Evolutionary conservation across 1,284 basidiomycete species (phyloP).

Genomic region (Sutorius eximius): DNA sequence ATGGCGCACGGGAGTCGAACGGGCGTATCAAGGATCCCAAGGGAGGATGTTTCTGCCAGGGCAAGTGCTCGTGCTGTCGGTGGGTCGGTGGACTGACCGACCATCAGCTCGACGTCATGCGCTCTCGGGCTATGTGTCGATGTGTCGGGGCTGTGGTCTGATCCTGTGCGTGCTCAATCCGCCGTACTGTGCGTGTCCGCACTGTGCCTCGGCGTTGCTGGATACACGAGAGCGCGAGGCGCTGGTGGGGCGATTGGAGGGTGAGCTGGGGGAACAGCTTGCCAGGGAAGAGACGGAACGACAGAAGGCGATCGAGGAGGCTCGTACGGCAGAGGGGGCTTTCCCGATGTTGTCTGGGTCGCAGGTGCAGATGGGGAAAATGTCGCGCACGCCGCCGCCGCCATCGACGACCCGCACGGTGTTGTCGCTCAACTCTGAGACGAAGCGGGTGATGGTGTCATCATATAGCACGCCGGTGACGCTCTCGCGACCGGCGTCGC

Average conservation of each 20-base stretch:
- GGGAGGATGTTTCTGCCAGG: slow-evolving; percentile 70
- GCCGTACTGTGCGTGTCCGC: slow-evolving; percentile 57
- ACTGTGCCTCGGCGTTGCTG: slow-evolving; percentile 47
- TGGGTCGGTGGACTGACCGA: background rate
- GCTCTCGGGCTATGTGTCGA: slow-evolving; percentile 54
- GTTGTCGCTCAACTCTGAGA: slow-evolving; percentile 55
- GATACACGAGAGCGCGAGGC: slow-evolving; percentile 33
- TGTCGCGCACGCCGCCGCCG: slow-evolving; percentile 27
- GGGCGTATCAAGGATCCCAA: slow-evolving; percentile 49
- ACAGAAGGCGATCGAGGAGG: slow-evolving; percentile 46
- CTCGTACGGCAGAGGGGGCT: slow-evolving; percentile 52
- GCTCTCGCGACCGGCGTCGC: slow-evolving; percentile 39
- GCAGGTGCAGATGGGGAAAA: slow-evolving; percentile 5
- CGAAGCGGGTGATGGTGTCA: slow-evolving; percentile 51
- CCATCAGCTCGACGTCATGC: slow-evolving; percentile 55
- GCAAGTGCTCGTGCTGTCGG: slow-evolving; percentile 30
- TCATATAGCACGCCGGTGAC: slow-evolving; percentile 43
- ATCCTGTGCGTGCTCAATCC: slow-evolving; percentile 60
- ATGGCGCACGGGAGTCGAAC: slow-evolving; percentile 34
- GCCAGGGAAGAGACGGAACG: slow-evolving; percentile 50
- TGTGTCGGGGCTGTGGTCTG: slow-evolving; percentile 61
- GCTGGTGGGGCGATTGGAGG: slow-evolving; percentile 45
- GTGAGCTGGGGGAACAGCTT: slow-evolving; percentile 44
- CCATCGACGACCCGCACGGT: slow-evolving; percentile 54
- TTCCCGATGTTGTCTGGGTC: slow-evolving; percentile 54